Evolutionary conservation across 305 asterid species (phyloP).

Genomic region (Withania somnifera): DNA sequence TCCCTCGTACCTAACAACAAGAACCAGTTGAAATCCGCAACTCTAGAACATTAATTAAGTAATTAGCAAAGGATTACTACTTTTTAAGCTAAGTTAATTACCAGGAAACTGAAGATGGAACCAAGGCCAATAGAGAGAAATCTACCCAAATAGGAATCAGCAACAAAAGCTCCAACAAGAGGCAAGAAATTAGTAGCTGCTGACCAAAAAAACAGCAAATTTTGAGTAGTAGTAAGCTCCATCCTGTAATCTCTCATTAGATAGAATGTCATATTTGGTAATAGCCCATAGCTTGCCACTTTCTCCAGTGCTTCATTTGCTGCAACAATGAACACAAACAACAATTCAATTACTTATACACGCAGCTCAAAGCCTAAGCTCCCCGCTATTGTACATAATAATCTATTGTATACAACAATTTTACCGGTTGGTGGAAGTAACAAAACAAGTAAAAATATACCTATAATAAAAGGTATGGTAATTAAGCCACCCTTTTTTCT

Average conservation of each 20-base stretch:
- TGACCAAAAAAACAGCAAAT: conserved; percentile 17
- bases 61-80: not conserved
- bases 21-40: not conserved
- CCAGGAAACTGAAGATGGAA: conserved; percentile 12
- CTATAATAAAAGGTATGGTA: conserved; percentile 28
- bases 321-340: not conserved
- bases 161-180: conserved; percentile 15
- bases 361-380: not conserved
- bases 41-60: not conserved
- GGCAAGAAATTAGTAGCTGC: conserved; percentile 19
- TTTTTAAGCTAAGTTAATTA: not conserved
- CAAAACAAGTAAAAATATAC: too few species aligned
- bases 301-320: conserved; percentile 32
- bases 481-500: conserved; percentile 16
- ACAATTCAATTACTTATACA: not conserved
- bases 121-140: conserved; percentile 15
- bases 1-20: not conserved
- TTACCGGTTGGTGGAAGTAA: too few species aligned
- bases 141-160: conserved; percentile 22
- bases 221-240: conserved; percentile 6
- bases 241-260: conserved; percentile 14
- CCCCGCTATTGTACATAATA: too few species aligned
- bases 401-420: too few species aligned
- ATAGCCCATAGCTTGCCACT: conserved; percentile 23
- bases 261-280: conserved; percentile 26